Conservation (phyloP, 257 asterid species). For the Gentiana dahurica region DNA sequence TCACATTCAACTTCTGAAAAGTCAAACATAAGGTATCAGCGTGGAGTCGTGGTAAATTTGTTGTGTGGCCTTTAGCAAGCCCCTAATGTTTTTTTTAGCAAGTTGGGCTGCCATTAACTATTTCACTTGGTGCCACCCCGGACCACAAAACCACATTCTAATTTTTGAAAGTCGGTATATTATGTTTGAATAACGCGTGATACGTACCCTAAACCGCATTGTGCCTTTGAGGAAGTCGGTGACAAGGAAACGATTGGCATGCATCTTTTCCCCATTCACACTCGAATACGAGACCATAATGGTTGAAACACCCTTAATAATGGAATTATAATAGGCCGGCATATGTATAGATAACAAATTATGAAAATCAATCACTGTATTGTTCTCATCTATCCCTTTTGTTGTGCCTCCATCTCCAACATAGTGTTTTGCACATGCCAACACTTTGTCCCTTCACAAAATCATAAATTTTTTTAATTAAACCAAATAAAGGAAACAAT, state of each 20-base stretch:
- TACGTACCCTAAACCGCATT: conserved; percentile 24
- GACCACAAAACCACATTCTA: no score
- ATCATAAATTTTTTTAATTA: neutral
- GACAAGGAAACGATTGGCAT: conserved; percentile 25
- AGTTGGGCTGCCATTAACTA: no score
- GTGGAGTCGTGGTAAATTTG: no score
- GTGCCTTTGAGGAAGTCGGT: conserved; percentile 36
- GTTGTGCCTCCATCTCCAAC: conserved; percentile 46
- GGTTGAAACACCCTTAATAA: conserved; percentile 38
- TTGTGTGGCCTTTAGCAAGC: no score
- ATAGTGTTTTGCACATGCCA: conserved; percentile 36
- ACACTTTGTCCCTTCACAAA: conserved; percentile 21
- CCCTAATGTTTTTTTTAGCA: no score
- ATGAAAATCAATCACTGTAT: conserved; percentile 30
- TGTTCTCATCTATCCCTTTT: conserved; percentile 30
- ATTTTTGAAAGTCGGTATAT: no score
- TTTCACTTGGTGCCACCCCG: no score
- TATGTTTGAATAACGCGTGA: no score
- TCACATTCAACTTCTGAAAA: no score
- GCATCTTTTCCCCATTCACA: conserved; percentile 38
- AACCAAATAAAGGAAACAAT: no score
- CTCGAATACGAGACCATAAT: conserved; percentile 47
- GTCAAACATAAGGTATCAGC: no score
- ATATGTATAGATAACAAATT: conserved; percentile 33
- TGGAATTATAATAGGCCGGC: conserved; percentile 30